Conservation (phyloP, 2,329 filamentous ascomycete species). For the Colletotrichum camelliae region DNA sequence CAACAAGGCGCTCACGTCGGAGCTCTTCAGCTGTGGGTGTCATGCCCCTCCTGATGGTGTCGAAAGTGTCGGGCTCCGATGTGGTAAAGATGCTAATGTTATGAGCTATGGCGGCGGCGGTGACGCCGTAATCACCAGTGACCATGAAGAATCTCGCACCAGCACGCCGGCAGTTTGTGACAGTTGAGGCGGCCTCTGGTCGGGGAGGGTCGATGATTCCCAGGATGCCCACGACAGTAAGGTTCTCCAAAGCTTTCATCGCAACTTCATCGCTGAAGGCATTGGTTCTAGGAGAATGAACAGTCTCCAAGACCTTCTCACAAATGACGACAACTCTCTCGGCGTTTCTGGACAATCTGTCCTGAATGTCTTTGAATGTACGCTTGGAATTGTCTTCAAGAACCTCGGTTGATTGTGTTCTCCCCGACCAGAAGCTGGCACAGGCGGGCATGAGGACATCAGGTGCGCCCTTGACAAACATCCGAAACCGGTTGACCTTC, state of each 20-base stretch:
- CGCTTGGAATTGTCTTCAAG: background rate
- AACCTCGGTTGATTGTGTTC: background rate
- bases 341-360: background rate
- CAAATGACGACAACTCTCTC: background rate
- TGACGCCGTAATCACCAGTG: background rate
- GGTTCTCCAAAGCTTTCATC: background rate
- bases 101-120: background rate
- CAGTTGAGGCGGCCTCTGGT: background rate
- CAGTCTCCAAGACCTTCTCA: background rate
- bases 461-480: background rate
- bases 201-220: background rate
- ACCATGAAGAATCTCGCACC: background rate
- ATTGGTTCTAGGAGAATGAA: background rate
- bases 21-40: slow-evolving; percentile 57
- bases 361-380: background rate
- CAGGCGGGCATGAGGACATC: background rate
- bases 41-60: slow-evolving; percentile 36
- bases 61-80: background rate
- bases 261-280: background rate
- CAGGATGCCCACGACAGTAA: background rate
- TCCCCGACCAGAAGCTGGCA: background rate
- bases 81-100: background rate
- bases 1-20: background rate
- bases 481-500: background rate
- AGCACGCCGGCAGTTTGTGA: background rate